Percentiles rank a stretch among this genome's conserved stretches.
Conservation (phyloP, 2,329 filamentous ascomycete species). For the Truncatella angustata region DNA sequence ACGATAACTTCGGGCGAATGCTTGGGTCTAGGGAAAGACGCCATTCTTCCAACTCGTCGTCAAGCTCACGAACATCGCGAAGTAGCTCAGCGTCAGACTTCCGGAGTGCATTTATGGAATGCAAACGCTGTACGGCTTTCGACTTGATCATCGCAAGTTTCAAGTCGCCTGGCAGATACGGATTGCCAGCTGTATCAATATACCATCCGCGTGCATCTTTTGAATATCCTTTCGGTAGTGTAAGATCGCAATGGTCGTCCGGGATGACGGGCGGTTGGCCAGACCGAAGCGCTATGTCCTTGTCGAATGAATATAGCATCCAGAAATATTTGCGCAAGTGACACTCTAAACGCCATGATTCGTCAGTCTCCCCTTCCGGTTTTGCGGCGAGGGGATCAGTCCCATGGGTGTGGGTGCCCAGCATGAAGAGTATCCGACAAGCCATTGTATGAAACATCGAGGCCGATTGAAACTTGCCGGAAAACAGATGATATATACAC, state of each 20-base stretch:
- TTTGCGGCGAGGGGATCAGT: constrained; percentile 8
- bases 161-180: constrained; percentile 45
- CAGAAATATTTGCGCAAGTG: constrained; percentile 48
- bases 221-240: constrained; percentile 41
- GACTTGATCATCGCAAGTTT: constrained; percentile 51
- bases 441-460: constrained; percentile 42
- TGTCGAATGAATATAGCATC: constrained; percentile 54
- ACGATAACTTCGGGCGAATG: constrained; percentile 46
- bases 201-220: constrained; percentile 23
- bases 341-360: constrained; percentile 24
- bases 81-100: constrained; percentile 55
- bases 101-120: constrained; percentile 43
- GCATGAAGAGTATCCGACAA: constrained; percentile 45
- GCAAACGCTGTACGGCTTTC: constrained; percentile 44
- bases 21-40: constrained; percentile 43
- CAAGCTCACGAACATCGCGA: constrained; percentile 53
- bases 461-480: constrained; percentile 44
- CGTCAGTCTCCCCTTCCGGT: constrained; percentile 1
- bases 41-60: constrained; percentile 60
- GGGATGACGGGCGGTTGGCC: constrained; percentile 50
- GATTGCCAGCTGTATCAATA: constrained; percentile 16
- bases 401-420: constrained; percentile 42
- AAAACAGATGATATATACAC: constrained; percentile 41
- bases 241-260: constrained; percentile 52
- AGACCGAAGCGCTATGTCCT: constrained; percentile 52